phyloP scores from a whole-genome alignment of 1,139 yeast species.

The Blastobotrys elegans region DNA sequence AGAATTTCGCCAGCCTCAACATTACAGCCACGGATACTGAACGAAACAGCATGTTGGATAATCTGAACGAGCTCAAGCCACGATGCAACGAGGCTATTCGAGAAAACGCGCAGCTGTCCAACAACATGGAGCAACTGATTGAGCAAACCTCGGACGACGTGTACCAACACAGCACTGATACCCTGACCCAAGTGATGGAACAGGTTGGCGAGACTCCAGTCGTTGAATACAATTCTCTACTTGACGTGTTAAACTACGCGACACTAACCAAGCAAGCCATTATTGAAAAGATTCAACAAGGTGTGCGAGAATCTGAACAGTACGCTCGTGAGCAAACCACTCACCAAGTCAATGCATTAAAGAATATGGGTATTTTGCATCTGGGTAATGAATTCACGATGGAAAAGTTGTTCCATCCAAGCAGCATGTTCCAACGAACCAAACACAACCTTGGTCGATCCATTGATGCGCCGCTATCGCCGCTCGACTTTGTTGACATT shows the following conservation, averaged over 20 bases:
- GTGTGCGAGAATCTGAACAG: constrained; percentile 63
- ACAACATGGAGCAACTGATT: constrained; percentile 54
- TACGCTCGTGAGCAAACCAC: constrained; percentile 60
- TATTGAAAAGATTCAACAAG: constrained; percentile 55
- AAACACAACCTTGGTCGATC: constrained; percentile 59
- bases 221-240: constrained; percentile 57
- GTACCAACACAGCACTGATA: constrained; percentile 55
- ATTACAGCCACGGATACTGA: constrained; percentile 48
- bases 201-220: constrained; percentile 55
- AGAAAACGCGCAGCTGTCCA: constrained; percentile 52
- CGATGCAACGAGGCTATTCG: constrained; percentile 51
- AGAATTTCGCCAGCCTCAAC: constrained; percentile 56
- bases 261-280: constrained; percentile 62
- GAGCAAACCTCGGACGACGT: constrained; percentile 57
- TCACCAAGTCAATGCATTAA: constrained; percentile 56
- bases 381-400: constrained; percentile 47
- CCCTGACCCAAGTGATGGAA: constrained; percentile 49
- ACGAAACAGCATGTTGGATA: constrained; percentile 39
- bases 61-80: constrained; percentile 44
- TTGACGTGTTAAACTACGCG: constrained; percentile 68
- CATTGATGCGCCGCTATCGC: constrained; percentile 53
- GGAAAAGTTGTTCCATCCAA: constrained; percentile 67
- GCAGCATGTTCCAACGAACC: constrained; percentile 76
- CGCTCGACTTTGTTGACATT: constrained; percentile 67
- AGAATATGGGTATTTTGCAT: constrained; percentile 45